Evolutionary conservation across 192 early-diverging fungal genomes (phyloP).

Genomic region (Coemansia sp.): DNA sequence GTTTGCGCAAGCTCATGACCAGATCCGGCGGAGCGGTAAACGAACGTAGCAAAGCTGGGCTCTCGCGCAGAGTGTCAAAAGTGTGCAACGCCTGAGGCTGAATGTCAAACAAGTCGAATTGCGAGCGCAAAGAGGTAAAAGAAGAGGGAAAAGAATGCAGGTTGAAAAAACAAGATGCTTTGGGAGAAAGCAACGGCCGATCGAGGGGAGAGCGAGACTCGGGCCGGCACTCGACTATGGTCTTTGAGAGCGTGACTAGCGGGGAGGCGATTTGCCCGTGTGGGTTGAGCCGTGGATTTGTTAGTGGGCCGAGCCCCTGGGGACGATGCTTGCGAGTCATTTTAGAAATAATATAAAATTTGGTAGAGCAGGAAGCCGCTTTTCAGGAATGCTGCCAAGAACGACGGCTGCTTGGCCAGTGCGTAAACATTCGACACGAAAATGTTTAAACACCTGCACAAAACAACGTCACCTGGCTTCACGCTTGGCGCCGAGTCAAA

Average conservation of each 20-base stretch:
- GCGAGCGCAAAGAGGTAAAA: slow-evolving; percentile 27
- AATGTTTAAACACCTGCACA: too few species aligned
- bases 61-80: too few species aligned
- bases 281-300: too few species aligned
- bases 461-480: too few species aligned
- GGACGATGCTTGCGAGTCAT: too few species aligned
- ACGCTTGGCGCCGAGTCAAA: too few species aligned
- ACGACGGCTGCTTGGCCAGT: too few species aligned
- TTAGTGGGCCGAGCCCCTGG: too few species aligned
- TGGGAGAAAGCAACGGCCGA: neutral
- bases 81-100: neutral
- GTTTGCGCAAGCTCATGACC: slow-evolving; percentile 30
- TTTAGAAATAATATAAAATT: too few species aligned
- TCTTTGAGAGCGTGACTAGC: slow-evolving; percentile 36
- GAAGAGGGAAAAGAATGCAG: slow-evolving; percentile 28
- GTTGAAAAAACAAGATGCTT: slow-evolving; percentile 19
- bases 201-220: slow-evolving; percentile 12
- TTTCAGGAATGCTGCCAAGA: too few species aligned
- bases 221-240: slow-evolving; percentile 37
- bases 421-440: too few species aligned
- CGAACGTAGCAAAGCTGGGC: neutral
- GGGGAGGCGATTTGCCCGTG: slow-evolving; percentile 8
- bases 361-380: too few species aligned
- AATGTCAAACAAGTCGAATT: slow-evolving; percentile 30
- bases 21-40: slow-evolving; percentile 24